Evolutionary conservation across 441 rosid genomes (phyloP).

Genomic region (Populus hybrid): DNA sequence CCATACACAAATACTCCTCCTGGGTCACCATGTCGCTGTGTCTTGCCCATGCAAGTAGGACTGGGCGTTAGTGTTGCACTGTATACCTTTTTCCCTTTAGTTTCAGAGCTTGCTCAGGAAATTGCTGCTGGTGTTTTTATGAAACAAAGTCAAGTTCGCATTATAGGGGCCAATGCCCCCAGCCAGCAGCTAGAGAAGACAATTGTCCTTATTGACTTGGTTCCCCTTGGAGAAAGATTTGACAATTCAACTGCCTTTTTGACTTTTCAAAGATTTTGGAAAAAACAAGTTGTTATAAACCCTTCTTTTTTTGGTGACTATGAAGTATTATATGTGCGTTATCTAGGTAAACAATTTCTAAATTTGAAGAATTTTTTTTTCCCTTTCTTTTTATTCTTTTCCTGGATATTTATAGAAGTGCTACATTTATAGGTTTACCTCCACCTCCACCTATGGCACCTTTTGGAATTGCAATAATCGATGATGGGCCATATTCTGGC

Average conservation of each 20-base stretch:
- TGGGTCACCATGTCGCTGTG: constrained; percentile 92
- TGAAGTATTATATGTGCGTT: constrained; percentile 76
- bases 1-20: constrained; percentile 93
- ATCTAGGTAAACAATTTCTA: constrained; percentile 48
- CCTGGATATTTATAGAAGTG: constrained; percentile 8
- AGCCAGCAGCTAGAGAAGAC: constrained; percentile 83
- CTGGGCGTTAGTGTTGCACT: constrained; percentile 74
- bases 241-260: constrained; percentile 75
- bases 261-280: constrained; percentile 83
- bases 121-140: constrained; percentile 83
- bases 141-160: constrained; percentile 94
- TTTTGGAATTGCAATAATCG: constrained; percentile 46
- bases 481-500: constrained; percentile 68
- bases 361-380: not conserved
- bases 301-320: constrained; percentile 67
- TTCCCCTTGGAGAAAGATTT: constrained; percentile 72
- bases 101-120: constrained; percentile 80
- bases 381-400: not conserved
- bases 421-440: constrained; percentile 63
- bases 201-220: constrained; percentile 75
- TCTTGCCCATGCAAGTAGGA: constrained; percentile 92
- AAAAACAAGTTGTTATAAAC: constrained; percentile 64
- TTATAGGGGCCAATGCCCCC: constrained; percentile 93
- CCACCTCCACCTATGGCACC: constrained; percentile 79
- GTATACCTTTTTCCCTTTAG: constrained; percentile 93